phyloP scores from a whole-genome alignment of 2,329 filamentous ascomycete genomes.

The Cordyceps militaris region DNA sequence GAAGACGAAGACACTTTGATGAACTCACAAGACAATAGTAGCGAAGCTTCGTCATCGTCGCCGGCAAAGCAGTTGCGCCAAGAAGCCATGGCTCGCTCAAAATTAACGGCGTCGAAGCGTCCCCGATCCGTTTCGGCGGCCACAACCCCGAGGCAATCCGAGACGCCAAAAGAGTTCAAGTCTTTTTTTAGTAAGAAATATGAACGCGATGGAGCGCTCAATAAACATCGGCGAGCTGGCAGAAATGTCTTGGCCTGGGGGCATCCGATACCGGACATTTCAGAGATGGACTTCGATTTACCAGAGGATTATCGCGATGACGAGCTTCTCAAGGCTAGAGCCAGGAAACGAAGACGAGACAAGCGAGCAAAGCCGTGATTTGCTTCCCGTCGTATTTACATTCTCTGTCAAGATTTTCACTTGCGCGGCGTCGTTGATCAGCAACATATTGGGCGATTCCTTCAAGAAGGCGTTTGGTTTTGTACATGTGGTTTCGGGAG shows the following conservation, averaged over 20 bases:
- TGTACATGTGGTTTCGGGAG: conserved; percentile 3
- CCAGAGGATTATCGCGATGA: conserved; percentile 57
- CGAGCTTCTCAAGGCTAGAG: conserved; percentile 50
- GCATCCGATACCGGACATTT: conserved; percentile 65
- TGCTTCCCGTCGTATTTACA: conserved; percentile 13
- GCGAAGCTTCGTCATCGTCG: conserved; percentile 31
- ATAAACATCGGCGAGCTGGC: conserved; percentile 59
- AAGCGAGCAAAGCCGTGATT: conserved; percentile 43
- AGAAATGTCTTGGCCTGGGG: conserved; percentile 76
- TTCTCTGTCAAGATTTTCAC: not conserved
- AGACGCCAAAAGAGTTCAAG: conserved; percentile 57
- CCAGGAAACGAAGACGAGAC: conserved; percentile 54
- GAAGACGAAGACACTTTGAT: conserved; percentile 9
- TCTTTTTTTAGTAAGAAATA: conserved; percentile 81
- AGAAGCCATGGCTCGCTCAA: conserved; percentile 55
- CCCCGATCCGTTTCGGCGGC: conserved; percentile 25
- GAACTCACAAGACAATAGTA: conserved; percentile 51
- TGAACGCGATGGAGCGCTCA: conserved; percentile 72
- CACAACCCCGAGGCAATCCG: conserved; percentile 26
- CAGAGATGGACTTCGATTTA: conserved; percentile 65
- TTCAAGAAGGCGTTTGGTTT: conserved; percentile 8
- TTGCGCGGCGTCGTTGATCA: not conserved
- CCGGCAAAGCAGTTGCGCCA: conserved; percentile 66
- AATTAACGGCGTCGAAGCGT: conserved; percentile 30
- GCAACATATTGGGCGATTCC: not conserved